These are phyloP conservation scores for Maudiozyma bulderi DNA, from an alignment of 805 yeast species.

Conservation along the genomic window DNA sequence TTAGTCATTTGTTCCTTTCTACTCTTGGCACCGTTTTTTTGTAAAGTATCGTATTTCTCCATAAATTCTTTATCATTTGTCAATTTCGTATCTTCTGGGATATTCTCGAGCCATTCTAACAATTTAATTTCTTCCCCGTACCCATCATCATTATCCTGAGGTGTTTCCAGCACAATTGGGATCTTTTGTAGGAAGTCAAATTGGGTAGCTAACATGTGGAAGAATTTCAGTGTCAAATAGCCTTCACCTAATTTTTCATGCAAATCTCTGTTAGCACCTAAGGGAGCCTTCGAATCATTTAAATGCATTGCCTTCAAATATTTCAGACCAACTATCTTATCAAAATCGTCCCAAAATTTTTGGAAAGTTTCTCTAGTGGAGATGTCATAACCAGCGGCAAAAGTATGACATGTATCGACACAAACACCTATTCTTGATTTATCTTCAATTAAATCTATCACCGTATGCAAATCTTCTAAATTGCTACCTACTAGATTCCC, in stretches of 20 bases:
- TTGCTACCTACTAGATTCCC: conserved; percentile 82
- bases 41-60: conserved; percentile 40
- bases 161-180: conserved; percentile 85
- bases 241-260: conserved; percentile 89
- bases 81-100: conserved; percentile 4
- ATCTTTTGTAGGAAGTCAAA: conserved; percentile 48
- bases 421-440: conserved; percentile 90
- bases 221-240: conserved; percentile 77
- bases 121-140: conserved; percentile 78
- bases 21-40: conserved; percentile 53
- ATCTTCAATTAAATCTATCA: conserved; percentile 70
- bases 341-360: conserved; percentile 70
- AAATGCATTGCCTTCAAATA: conserved; percentile 76
- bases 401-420: conserved; percentile 90
- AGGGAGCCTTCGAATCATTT: conserved; percentile 91
- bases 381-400: conserved; percentile 93
- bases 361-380: conserved; percentile 47
- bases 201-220: conserved; percentile 61
- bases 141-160: conserved; percentile 53
- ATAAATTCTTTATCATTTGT: conserved; percentile 46
- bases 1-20: conserved; percentile 61
- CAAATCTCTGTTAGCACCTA: conserved; percentile 80
- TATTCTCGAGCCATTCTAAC: conserved; percentile 61
- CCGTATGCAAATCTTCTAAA: conserved; percentile 62
- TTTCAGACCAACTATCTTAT: conserved; percentile 59